These are phyloP conservation scores for Biscogniauxia marginata DNA, from an alignment of 2,329 filamentous ascomycete species.

Conservation along the genomic window DNA sequence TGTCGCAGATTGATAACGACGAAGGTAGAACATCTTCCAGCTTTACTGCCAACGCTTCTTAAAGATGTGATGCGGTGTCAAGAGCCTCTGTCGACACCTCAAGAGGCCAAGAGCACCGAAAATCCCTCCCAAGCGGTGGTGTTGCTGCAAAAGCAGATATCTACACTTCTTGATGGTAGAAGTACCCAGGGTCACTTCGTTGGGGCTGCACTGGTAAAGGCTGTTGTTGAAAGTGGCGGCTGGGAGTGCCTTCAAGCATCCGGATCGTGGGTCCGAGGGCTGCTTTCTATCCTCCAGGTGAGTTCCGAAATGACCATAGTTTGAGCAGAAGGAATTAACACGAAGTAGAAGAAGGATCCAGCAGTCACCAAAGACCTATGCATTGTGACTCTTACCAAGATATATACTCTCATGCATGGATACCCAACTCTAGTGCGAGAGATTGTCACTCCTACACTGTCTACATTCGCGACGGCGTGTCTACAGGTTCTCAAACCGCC, in stretches of 20 bases:
- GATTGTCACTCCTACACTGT: conserved; percentile 79
- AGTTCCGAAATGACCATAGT: conserved; percentile 12
- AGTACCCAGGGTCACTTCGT: conserved; percentile 73
- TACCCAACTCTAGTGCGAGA: conserved; percentile 83
- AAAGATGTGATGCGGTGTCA: conserved; percentile 57
- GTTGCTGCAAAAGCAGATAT: conserved; percentile 75
- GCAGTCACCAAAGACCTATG: conserved; percentile 72
- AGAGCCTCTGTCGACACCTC: conserved; percentile 60
- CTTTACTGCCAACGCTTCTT: conserved; percentile 68
- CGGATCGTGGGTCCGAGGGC: conserved; percentile 73
- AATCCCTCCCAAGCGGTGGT: conserved; percentile 62
- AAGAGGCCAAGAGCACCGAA: conserved; percentile 59
- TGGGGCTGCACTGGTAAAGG: conserved; percentile 76
- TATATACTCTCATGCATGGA: conserved; percentile 78
- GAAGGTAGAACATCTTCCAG: conserved; percentile 69
- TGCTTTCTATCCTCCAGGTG: conserved; percentile 73
- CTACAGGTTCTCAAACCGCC: conserved; percentile 61
- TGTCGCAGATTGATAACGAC: conserved; percentile 71
- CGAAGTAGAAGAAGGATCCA: conserved; percentile 70
- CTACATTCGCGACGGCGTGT: conserved; percentile 70
- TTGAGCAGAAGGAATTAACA: conserved; percentile 1
- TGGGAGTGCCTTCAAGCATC: conserved; percentile 76
- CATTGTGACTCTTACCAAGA: conserved; percentile 74
- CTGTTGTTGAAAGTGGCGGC: conserved; percentile 76
- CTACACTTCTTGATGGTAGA: conserved; percentile 74